A percentile compares a stretch with the other conserved stretches of the same genome.
Evolutionary conservation across 768 basidiomycete genomes (phyloP).

Genomic region (Pleurotus djamor): DNA sequence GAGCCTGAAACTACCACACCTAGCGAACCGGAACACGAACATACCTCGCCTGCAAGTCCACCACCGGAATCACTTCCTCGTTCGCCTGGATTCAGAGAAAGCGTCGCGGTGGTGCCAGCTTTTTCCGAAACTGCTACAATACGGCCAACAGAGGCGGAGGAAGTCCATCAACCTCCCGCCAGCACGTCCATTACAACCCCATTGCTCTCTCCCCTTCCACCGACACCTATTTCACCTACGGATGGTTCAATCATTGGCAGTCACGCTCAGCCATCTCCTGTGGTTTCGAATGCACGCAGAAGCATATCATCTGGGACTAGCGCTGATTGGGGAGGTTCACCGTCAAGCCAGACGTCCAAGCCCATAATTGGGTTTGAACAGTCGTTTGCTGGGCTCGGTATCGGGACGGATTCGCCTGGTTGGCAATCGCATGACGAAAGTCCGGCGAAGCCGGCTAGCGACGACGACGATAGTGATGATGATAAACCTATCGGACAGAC

Average conservation of each 20-base stretch:
- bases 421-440: slow-evolving; percentile 50
- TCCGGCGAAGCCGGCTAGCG: slow-evolving; percentile 15
- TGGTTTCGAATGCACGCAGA: slow-evolving; percentile 14
- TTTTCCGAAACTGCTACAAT: slow-evolving; percentile 44
- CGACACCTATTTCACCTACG: slow-evolving; percentile 10
- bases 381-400: slow-evolving; percentile 33
- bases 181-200: slow-evolving; percentile 23
- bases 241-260: not conserved
- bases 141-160: slow-evolving; percentile 31
- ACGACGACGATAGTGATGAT: slow-evolving; percentile 66
- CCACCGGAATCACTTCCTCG: slow-evolving; percentile 4
- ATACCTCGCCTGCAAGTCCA: not conserved
- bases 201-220: slow-evolving; percentile 15
- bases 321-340: slow-evolving; percentile 18
- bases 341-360: slow-evolving; percentile 23
- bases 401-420: slow-evolving; percentile 33
- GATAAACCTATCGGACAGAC: slow-evolving; percentile 65
- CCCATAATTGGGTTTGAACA: slow-evolving; percentile 22
- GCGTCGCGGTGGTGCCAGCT: slow-evolving; percentile 26
- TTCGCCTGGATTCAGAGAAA: slow-evolving; percentile 57
- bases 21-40: slow-evolving; percentile 5
- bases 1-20: not conserved
- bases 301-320: slow-evolving; percentile 15
- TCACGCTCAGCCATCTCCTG: slow-evolving; percentile 27
- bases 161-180: slow-evolving; percentile 14